Evolutionary conservation across 1,139 yeast genomes (phyloP), one percentile per base, ranked within the genome.

Genomic region (Pichia cactophila): DNA sequence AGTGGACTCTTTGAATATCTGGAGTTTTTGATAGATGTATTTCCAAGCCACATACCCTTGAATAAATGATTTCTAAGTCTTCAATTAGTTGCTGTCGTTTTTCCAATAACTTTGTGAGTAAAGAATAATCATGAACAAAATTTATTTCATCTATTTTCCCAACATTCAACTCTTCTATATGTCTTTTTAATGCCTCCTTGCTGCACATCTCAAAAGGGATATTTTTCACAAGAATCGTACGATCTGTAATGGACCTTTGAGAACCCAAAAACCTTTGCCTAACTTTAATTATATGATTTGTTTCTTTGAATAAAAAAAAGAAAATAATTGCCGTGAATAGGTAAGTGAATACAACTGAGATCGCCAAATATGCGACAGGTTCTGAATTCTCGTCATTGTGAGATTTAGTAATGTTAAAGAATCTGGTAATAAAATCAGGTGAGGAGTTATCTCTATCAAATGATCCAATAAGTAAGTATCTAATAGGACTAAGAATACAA

Each of bases 191-290:
- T 42, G 71, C 71, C 26, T 68, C 66, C 48, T 70, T 74, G 45
- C 68, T 68, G 49, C 72, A 58, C 52, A 78, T 61, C 44, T 67
- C 63, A 44, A 65, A 68, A 0, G 85, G 85, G 36, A 79, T 60
- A 58, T 63, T 53, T 57, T 70, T 57, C 37, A 78, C 64, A 51
- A 89, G 72, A 50, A 94, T 86, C 0, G 98, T 94, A 58, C 97
- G 73, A 70, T 92, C 98, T 0, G 97, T 89, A 45, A 92, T 76
- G 3, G 96, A 83, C 63, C 86, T 84, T 64, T 90, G 97, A 46
- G 83, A 79, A 0, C 97, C 98, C 55, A 92, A 71, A 64, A 86
- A 89, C 54, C 75, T 74, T 64, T 92, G 98, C 50, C 99, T 76
- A 11, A 88, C 83, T 54, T 76, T 74, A 26, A 90, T 83, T 41